Base-by-base conservation (phyloP, 78 protist genomes). In the Dictyostelium brefeldianum region DNA sequence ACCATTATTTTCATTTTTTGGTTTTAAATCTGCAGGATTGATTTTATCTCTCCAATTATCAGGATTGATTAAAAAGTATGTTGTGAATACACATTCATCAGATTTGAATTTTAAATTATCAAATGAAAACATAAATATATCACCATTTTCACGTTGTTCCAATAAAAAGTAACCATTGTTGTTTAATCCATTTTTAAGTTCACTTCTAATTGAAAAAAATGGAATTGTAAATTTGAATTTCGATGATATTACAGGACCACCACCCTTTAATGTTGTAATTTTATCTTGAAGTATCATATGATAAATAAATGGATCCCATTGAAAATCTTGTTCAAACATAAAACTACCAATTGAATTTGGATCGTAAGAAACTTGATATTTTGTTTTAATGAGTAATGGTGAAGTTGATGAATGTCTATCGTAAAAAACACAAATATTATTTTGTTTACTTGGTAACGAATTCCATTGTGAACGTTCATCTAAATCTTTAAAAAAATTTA, bases 61-160 rank as follows among this genome's bases (percentile, higher is more conserved):
- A 3, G 82, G 67, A 41, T 77, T 46, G 9, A 77, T 29, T 51
- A 29, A 41, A 29, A 77, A 77, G 56, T 77, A 77, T 14, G 50
- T 27, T 22, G 82, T 36, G 29, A 77, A 27, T 20, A 50, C 18
- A 20, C 62, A 77, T 51, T 77, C 67, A 51, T 47, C 46, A 36
- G 22, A 43, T 46, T 46, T 36, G 15, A 77, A 22, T n/a, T n/a
- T n/a, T 83, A 43, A 29, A 22, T 70, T 17, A 29, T 12, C 31
- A 73, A 73, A 54, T 14, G 64, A 73, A 47, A 74, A 54, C 29
- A 77, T 73, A 83, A 22, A 27, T 14, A 83, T 25, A 57, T 83
- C 91, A 31, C 91, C 91, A 73, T 83, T 83, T 17, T 83, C 91
- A 36, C 91, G 36, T 25, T 83, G 74, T 46, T 83, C 91, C 5